A percentile compares a stretch with the other conserved stretches of the same genome.
phyloP scores from a whole-genome alignment of 2,329 filamentous ascomycete genomes.

The Coleophoma crateriformis region DNA sequence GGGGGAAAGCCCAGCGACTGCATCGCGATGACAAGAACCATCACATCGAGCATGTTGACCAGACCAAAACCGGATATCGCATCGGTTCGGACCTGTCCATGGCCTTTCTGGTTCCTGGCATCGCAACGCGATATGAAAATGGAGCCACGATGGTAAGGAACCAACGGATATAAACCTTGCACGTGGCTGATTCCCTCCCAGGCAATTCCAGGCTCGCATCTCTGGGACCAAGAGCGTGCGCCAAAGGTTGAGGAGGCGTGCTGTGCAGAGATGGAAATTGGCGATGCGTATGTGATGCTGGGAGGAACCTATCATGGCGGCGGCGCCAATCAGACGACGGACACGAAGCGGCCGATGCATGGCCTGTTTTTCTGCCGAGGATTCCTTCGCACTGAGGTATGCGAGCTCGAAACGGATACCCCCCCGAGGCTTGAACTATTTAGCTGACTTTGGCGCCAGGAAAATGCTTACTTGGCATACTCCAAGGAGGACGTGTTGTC shows the following conservation, averaged over 20 bases:
- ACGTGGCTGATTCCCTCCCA: background rate
- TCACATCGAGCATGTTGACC: conserved; percentile 8
- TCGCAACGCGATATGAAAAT: conserved; percentile 10
- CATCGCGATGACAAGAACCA: conserved; percentile 14
- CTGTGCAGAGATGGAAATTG: conserved; percentile 8
- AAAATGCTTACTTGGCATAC: conserved; percentile 14
- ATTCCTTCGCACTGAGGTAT: conserved; percentile 9
- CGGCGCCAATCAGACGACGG: conserved; percentile 6
- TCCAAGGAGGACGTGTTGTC: conserved; percentile 14
- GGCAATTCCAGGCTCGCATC: conserved; percentile 10
- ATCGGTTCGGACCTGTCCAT: conserved; percentile 9
- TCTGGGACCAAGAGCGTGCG: conserved; percentile 8
- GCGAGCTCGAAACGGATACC: background rate
- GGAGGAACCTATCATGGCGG: conserved; percentile 10
- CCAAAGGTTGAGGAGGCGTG: conserved; percentile 6
- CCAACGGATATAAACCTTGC: background rate
- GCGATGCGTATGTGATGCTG: conserved; percentile 7
- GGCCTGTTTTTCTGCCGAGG: conserved; percentile 11
- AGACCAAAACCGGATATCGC: conserved; percentile 9
- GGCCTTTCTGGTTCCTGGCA: conserved; percentile 11
- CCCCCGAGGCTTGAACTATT: background rate
- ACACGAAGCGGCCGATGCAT: conserved; percentile 10
- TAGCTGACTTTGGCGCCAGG: background rate
- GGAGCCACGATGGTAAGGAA: conserved; percentile 9
- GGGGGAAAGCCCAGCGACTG: conserved; percentile 10